Base-by-base conservation (phyloP, 1,284 basidiomycete species). In the Austroboletus novae-zelandiae region DNA sequence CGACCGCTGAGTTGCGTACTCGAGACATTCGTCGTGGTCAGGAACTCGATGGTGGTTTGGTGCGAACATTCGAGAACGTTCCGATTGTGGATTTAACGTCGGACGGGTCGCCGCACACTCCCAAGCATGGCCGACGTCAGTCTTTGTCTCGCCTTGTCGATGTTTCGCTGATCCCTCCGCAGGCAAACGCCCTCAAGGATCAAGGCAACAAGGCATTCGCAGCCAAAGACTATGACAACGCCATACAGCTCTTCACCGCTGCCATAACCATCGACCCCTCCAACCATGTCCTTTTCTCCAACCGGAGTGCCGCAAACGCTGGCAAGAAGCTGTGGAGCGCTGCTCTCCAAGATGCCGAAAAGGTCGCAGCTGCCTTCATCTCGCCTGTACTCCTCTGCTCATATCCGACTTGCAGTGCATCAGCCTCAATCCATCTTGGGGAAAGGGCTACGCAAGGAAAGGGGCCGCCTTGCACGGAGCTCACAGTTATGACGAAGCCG, bases 151-250 rank as follows among this genome's bases (percentile, higher is more conserved):
- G 1, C 30, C 8, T 37, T 2, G 10, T 17, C 36, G 6, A 45
- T 31, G 20, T 23, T 7, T 50, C 20, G 23, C 9, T 52, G 36
- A 54, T 15, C 29, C 31, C 30, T 5, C 40, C 41, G 3, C 13
- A 82, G 78, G 78, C 73, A 48, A 78, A 72, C 68, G 73, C 83
- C 56, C 79, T 94, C 65, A 97, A 98, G 78, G 90, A 94, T 63
- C 83, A 87, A 68, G 95, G 95, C 66, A 98, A 98, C 81, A 95
- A 95, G 70, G 92, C 92, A 36, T 98, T 98, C 74, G 79, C 89
- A 32, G 91, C 92, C 49, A 98, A 96, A 71, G 84, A 97, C 66
- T 98, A 90, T 73, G 85, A 91, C 71, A 84, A 81, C 55, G 95
- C 95, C 10, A 92, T 95, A 73, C 79, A 86, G 60, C 71, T 89